Evolutionary conservation across 192 early-diverging fungal species (phyloP).

Genomic region (Coemansia sp.): DNA sequence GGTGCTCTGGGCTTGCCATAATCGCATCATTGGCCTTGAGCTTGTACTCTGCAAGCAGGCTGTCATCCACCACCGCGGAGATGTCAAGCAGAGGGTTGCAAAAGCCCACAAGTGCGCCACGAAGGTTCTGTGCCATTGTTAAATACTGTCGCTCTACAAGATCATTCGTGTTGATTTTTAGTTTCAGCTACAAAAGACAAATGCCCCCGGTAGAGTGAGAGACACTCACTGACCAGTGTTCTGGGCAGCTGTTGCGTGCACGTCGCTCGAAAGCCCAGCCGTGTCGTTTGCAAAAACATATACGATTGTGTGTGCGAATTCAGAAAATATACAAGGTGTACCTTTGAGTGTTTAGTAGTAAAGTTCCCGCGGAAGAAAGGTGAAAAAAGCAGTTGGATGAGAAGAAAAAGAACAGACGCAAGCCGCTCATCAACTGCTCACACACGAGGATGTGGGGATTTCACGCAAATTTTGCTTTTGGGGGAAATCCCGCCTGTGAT

Average conservation of each 20-base stretch:
- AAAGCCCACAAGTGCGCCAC: conserved; percentile 79
- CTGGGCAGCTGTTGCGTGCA: neutral
- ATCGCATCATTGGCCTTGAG: conserved; percentile 96
- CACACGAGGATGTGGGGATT: neutral
- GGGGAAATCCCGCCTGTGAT: too few relatives aligned
- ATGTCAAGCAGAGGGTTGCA: conserved; percentile 99
- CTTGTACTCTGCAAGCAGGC: conserved; percentile 79
- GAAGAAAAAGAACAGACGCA: too few relatives aligned
- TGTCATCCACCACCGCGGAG: conserved; percentile 73
- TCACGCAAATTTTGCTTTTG: neutral
- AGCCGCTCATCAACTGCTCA: too few relatives aligned
- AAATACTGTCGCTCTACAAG: neutral
- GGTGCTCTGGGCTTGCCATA: conserved; percentile 86
- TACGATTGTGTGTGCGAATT: neutral
- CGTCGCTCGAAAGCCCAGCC: neutral
- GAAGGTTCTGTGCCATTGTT: conserved; percentile 43
- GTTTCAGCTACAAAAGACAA: neutral
- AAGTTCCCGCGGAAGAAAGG: neutral
- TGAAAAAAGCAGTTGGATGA: too few relatives aligned
- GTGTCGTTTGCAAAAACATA: neutral
- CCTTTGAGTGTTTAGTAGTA: neutral
- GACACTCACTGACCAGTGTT: conserved; percentile 14
- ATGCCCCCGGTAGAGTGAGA: neutral
- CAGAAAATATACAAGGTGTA: neutral
- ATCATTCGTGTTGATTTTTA: neutral